Base-by-base conservation (phyloP, 1,284 basidiomycete genomes). In the Puccinia novopanici region DNA sequence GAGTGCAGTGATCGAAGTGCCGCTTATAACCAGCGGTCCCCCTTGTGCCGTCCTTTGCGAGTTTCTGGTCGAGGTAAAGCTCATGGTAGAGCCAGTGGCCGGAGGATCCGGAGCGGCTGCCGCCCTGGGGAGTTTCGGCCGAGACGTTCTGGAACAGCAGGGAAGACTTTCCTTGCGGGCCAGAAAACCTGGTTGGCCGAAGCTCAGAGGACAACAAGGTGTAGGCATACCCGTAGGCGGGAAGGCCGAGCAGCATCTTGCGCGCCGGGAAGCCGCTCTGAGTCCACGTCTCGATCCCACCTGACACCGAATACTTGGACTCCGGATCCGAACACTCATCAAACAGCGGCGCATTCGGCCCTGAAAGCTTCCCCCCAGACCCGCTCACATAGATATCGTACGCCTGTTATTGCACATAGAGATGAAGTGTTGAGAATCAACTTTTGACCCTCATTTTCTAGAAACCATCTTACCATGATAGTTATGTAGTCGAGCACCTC, bases 151-250 rank as follows among this genome's bases (percentile, higher is more conserved):
- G 75, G 37, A 65, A 77, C 48, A 77, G 52, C 34, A 77, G 40
- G n/a, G 63, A 68, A 55, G 63, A 37, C 17, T 71, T 71, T 54
- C 34, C 27, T 24, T 71, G 52, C 50, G 54, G n/a, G 30, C 68
- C 68, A 9, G 68, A 71, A 42, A 71, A 71, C 50, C 54, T 71
- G 24, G 76, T 71, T 19, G 76, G 67, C 42, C 71, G 37, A 17
- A 79, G 76, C 37, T 67, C 65, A 34, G 65, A 57, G 13, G 52
- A 57, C 22, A 71, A 17, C 4, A 79, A 37, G 30, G 78, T 80
- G 61, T 80, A 80, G 13, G 68, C 78, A 55, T 80, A 80, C n/a
- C 78, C 78, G 52, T 80, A 80, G 3, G 70, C 52, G 40, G 78
- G 78, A 15, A 80, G 0, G 37, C 78, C 78, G 8, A 80, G 70